Conservation (phyloP, 176 grass and related monocot species). For the Eleusine coracana region DNA sequence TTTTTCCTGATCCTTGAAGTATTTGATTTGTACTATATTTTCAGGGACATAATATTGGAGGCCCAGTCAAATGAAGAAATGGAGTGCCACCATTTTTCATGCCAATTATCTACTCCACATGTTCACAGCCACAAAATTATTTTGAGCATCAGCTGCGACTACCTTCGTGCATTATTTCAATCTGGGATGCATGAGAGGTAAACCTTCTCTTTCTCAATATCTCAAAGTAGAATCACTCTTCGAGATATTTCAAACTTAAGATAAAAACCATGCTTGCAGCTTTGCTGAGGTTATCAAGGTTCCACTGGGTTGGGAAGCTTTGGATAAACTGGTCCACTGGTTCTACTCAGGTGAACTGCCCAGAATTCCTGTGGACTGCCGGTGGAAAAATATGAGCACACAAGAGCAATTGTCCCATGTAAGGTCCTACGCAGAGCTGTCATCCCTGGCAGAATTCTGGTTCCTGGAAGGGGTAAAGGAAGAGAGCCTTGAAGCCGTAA, state of each 20-base stretch:
- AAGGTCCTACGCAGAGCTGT: slow-evolving; percentile 57
- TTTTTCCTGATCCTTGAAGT: background rate
- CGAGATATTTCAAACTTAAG: background rate
- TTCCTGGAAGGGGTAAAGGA: slow-evolving; percentile 70
- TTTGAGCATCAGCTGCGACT: slow-evolving; percentile 66
- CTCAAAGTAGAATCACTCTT: background rate
- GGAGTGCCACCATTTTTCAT: slow-evolving; percentile 45
- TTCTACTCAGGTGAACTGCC: slow-evolving; percentile 72
- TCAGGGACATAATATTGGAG: slow-evolving; percentile 90
- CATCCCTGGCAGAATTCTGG: slow-evolving; percentile 82
- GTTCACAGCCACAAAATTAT: slow-evolving; percentile 74
- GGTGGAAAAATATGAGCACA: slow-evolving; percentile 51
- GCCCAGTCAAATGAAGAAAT: slow-evolving; percentile 54
- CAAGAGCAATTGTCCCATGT: slow-evolving; percentile 53
- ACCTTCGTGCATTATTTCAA: slow-evolving; percentile 71
- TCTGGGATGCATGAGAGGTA: slow-evolving; percentile 97
- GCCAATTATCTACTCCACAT: slow-evolving; percentile 58
- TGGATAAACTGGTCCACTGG: slow-evolving; percentile 58
- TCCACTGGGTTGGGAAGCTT: slow-evolving; percentile 59
- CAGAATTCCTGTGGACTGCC: slow-evolving; percentile 39
- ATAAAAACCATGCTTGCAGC: slow-evolving; percentile 46
- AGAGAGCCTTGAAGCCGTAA: slow-evolving; percentile 41
- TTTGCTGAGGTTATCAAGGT: slow-evolving; percentile 60
- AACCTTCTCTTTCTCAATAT: slow-evolving; percentile 19
- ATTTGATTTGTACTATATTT: slow-evolving; percentile 8